Conservation (phyloP, 2,329 filamentous ascomycete species). For the Sarocladium strictum region DNA sequence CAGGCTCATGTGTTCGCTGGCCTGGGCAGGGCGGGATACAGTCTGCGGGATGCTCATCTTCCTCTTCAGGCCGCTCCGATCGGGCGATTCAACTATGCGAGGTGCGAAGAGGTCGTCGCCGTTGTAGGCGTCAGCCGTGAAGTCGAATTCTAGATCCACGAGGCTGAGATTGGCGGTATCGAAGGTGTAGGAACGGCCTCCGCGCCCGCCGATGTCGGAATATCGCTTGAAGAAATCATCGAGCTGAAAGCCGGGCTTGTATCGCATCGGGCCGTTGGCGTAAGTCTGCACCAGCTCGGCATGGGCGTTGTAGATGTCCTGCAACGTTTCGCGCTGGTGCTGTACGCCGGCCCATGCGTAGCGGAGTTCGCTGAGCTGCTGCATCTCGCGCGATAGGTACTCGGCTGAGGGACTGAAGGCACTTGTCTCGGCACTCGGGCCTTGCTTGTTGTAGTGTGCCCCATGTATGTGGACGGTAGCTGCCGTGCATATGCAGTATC, state of each 20-base stretch:
- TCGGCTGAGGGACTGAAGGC: slow-evolving; percentile 59
- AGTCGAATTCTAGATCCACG: slow-evolving; percentile 58
- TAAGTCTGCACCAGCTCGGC: slow-evolving; percentile 71
- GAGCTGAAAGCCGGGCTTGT: slow-evolving; percentile 73
- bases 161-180: slow-evolving; percentile 72
- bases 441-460: slow-evolving; percentile 63
- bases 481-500: slow-evolving; percentile 80
- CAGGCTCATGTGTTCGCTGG: not conserved
- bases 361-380: slow-evolving; percentile 68
- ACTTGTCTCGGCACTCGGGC: slow-evolving; percentile 46
- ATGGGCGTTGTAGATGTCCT: slow-evolving; percentile 73
- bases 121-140: slow-evolving; percentile 48
- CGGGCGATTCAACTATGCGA: slow-evolving; percentile 24
- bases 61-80: slow-evolving; percentile 39
- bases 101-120: slow-evolving; percentile 43
- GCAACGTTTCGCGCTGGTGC: slow-evolving; percentile 73
- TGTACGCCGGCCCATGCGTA: slow-evolving; percentile 73
- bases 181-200: slow-evolving; percentile 56
- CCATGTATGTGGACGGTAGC: slow-evolving; percentile 87
- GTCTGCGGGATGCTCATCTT: slow-evolving; percentile 37
- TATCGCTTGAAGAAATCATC: slow-evolving; percentile 88
- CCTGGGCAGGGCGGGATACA: slow-evolving; percentile 31
- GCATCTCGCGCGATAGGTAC: slow-evolving; percentile 72
- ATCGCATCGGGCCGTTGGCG: slow-evolving; percentile 59
- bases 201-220: slow-evolving; percentile 46